Conservation (phyloP, 768 basidiomycete genomes). For the Mycena amicta region DNA sequence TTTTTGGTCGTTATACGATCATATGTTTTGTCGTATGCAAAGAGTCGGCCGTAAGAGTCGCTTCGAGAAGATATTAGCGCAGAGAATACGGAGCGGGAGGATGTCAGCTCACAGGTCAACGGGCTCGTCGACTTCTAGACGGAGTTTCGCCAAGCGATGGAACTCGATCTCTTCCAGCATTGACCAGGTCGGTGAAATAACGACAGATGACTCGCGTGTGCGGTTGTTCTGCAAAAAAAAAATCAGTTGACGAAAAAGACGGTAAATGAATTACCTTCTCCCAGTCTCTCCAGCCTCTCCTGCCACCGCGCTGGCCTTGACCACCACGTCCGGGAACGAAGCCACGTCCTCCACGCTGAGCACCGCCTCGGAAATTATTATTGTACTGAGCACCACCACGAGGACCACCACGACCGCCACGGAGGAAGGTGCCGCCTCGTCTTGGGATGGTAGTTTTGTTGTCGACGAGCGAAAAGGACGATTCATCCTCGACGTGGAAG, state of each 20-base stretch:
- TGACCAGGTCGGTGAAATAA: slow-evolving; percentile 89
- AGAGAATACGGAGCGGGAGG: neutral
- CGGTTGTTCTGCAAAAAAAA: slow-evolving; percentile 62
- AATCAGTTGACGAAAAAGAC: neutral
- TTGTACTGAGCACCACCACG: slow-evolving; percentile 48
- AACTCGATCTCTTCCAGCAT: slow-evolving; percentile 98
- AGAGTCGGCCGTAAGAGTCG: slow-evolving; percentile 86
- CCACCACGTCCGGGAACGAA: slow-evolving; percentile 43
- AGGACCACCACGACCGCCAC: slow-evolving; percentile 56
- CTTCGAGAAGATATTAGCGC: slow-evolving; percentile 39
- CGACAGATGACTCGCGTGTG: slow-evolving; percentile 89
- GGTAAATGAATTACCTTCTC: slow-evolving; percentile 64
- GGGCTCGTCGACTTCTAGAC: slow-evolving; percentile 91
- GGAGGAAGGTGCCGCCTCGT: slow-evolving; percentile 64
- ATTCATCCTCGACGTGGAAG: slow-evolving; percentile 98
- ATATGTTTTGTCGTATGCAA: slow-evolving; percentile 90
- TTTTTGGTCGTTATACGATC: slow-evolving; percentile 95
- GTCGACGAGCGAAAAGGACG: slow-evolving; percentile 94
- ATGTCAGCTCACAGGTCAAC: slow-evolving; percentile 77
- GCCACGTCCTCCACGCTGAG: slow-evolving; percentile 51
- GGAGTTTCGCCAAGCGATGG: slow-evolving; percentile 85
- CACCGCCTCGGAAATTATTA: slow-evolving; percentile 43
- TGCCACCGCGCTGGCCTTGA: slow-evolving; percentile 53
- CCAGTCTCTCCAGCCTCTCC: slow-evolving; percentile 91
- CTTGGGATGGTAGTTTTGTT: slow-evolving; percentile 75